These are phyloP conservation scores for Sarocladium strictum DNA, from an alignment of 2,329 filamentous ascomycete genomes.

Conservation along the genomic window DNA sequence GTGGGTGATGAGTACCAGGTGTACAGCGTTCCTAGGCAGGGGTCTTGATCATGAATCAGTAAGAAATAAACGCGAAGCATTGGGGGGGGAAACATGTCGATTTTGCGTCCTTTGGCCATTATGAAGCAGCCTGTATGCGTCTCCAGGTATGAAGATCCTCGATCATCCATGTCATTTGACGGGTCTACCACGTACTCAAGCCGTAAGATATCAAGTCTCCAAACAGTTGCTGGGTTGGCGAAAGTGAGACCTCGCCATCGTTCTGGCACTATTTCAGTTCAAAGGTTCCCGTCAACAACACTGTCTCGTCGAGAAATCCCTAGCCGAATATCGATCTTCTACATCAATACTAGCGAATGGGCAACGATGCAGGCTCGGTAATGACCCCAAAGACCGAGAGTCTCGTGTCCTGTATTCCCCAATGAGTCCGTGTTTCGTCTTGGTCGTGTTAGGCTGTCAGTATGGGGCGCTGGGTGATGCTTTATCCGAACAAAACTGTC, in stretches of 20 bases:
- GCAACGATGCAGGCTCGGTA: background rate
- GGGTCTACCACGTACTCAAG: too few species aligned
- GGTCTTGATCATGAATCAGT: too few species aligned
- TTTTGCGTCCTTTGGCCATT: too few species aligned
- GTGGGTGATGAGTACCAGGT: slow-evolving; percentile 25
- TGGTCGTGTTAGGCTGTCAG: background rate
- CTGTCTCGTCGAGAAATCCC: too few species aligned
- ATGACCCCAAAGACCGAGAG: background rate
- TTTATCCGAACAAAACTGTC: background rate
- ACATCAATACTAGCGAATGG: background rate
- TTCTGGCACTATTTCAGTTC: background rate
- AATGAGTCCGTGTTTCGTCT: background rate
- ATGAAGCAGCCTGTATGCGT: too few species aligned
- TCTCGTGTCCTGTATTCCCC: background rate
- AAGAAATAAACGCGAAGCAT: too few species aligned
- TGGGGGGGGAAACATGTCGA: too few species aligned
- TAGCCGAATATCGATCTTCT: background rate
- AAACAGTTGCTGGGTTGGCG: too few species aligned
- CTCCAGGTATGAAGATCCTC: too few species aligned
- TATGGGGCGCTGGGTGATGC: background rate
- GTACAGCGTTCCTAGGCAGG: slow-evolving; percentile 16
- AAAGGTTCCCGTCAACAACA: too few species aligned
- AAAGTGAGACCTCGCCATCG: background rate
- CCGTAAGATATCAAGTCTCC: too few species aligned
- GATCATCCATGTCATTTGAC: too few species aligned